Percentiles rank a stretch among this genome's conserved stretches.
Conservation (phyloP, 2,329 filamentous ascomycete genomes). For the Tolypocladium ovalisporum region DNA sequence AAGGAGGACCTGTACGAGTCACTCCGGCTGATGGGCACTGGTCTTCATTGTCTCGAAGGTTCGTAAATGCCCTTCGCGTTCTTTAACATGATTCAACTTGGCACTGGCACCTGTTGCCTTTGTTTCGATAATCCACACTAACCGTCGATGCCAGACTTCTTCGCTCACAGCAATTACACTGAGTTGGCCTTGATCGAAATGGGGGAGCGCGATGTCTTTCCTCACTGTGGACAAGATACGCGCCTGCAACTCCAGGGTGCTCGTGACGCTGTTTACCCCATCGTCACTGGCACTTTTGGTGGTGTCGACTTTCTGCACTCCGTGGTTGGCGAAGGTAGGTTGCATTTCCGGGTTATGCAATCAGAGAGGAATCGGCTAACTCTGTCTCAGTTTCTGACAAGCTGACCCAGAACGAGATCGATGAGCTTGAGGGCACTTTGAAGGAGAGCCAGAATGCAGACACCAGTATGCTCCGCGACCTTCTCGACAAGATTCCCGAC, state of each 20-base stretch:
- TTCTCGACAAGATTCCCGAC: constrained; percentile 72
- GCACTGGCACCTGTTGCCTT: background rate
- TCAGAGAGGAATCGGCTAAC: background rate
- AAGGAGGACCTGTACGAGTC: constrained; percentile 76
- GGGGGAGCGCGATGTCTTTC: constrained; percentile 71
- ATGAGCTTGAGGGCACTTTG: constrained; percentile 78
- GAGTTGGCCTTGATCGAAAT: constrained; percentile 83
- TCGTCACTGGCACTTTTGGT: constrained; percentile 86
- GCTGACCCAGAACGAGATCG: constrained; percentile 79
- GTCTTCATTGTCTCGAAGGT: constrained; percentile 78
- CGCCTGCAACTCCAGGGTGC: constrained; percentile 58
- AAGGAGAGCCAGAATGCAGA: constrained; percentile 51
- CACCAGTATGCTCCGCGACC: constrained; percentile 64
- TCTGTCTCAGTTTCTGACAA: constrained; percentile 63
- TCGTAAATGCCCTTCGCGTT: constrained; percentile 9
- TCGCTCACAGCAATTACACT: constrained; percentile 87
- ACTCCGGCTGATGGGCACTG: constrained; percentile 76
- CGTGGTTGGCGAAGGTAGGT: constrained; percentile 56
- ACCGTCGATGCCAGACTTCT: constrained; percentile 49
- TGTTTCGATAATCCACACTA: background rate
- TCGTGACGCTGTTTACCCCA: constrained; percentile 58
- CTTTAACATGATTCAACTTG: background rate
- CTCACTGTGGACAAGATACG: constrained; percentile 73
- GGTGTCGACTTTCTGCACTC: constrained; percentile 92
- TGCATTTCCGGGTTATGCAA: too few relatives aligned